Conservation (phyloP, 2,329 filamentous ascomycete genomes). For the Phoma sp. region DNA sequence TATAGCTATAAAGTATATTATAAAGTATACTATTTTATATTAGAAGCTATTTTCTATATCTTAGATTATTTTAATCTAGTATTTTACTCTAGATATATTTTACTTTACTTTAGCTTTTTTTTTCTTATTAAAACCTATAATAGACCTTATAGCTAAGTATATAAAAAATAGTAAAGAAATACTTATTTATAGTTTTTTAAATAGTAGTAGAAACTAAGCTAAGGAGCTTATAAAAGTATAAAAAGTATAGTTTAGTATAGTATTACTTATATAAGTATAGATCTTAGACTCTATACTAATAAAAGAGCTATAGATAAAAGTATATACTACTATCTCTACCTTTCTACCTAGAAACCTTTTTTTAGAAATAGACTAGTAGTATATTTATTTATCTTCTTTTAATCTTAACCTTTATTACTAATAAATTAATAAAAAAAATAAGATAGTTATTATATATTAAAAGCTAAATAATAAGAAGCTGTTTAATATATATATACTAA, state of each 20-base stretch:
- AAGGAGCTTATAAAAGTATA: slow-evolving; percentile 45
- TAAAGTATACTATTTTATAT: slow-evolving; percentile 47
- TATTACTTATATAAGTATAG: slow-evolving; percentile 39
- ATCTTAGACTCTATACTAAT: slow-evolving; percentile 46
- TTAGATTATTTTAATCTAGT: slow-evolving; percentile 41
- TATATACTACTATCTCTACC: slow-evolving; percentile 38
- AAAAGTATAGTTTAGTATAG: slow-evolving; percentile 23
- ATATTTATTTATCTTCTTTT: slow-evolving; percentile 39
- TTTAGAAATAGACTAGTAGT: slow-evolving; percentile 38
- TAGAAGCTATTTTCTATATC: slow-evolving; percentile 39
- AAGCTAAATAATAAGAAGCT: slow-evolving; percentile 38
- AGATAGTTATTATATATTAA: slow-evolving; percentile 35
- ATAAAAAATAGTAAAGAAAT: slow-evolving; percentile 31
- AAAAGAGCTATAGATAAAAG: slow-evolving; percentile 40
- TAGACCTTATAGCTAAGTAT: slow-evolving; percentile 36
- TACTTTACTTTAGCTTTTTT: slow-evolving; percentile 24
- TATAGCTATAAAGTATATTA: slow-evolving; percentile 45
- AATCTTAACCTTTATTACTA: slow-evolving; percentile 26
- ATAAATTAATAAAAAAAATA: slow-evolving; percentile 28
- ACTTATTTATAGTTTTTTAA: slow-evolving; percentile 47
- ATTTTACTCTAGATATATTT: slow-evolving; percentile 43
- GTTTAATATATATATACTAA: slow-evolving; percentile 48
- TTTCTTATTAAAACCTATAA: slow-evolving; percentile 31
- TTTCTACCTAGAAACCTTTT: slow-evolving; percentile 33
- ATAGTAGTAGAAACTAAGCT: slow-evolving; percentile 46